Evolutionary conservation across 768 basidiomycete species (phyloP), one percentile per base, ranked within the genome.

Genomic region (Suillus tomentosus): DNA sequence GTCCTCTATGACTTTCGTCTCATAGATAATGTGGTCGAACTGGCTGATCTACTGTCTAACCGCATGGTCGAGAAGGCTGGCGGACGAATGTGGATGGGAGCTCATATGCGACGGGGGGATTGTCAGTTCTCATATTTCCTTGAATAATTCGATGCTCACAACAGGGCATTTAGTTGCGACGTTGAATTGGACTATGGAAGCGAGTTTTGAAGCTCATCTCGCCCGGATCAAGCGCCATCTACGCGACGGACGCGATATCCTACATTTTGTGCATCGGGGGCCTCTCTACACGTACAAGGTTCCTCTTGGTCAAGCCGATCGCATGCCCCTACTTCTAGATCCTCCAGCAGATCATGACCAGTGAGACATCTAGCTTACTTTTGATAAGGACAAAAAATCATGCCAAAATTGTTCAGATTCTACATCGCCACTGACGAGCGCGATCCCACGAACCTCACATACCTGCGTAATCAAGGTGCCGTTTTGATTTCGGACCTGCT

Each of bases 381-480:
- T 36, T 19, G 42, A n/a, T 9, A 17, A 27, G 39, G 45, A 48
- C 66, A 47, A 2, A 15, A n/a, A 17, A 11, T 48, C 2, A 14
- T 8, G 24, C 48, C 40, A 37, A 27, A 37, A 10, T 34, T 53
- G 10, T 27, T 27, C 34, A 78, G 77, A 48, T 79, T 68, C 50
- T 78, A 74, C 60, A 69, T 79, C 10, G 78, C 77, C n/a, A 80
- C 77, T 24, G 82, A 83, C 62, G 82, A 83, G 64, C 80, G 81
- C 37, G 68, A 75, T 61, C 70, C 75, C 0, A 67, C 67, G 0
- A 74, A 72, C 17, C 69, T 81, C 11, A 31, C 69, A 10, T 74
- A 73, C 59, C 68, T 83, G 15, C 66, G 71, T 27, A 67, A 71
- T 3, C 71, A 76, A 22, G 79, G 80, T 19, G 82, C 74, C 2